Base-by-base conservation (phyloP, 352 stramenopile species). In the Sclerospora graminicola region DNA sequence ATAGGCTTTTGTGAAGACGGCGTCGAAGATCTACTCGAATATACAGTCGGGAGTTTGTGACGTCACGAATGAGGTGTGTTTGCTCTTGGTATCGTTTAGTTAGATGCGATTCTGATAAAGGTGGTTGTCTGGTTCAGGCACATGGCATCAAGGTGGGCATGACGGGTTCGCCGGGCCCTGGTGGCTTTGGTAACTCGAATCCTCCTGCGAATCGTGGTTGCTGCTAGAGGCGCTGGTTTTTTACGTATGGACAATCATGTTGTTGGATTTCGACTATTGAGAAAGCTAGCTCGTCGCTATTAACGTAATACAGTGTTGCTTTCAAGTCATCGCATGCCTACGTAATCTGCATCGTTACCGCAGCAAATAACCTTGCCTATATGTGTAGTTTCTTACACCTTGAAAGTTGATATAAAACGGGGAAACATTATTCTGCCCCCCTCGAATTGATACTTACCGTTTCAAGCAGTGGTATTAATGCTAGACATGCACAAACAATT, bases 1-100 rank as follows among this genome's bases (percentile, higher is more conserved):
- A 6, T 47, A 94, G 78, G 93, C 93, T 5, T 98, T 98, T 48
- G 91, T 97, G 28, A 95, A 96, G 63, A 97, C 90, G 15, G 91
- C 91, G 30, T 87, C 91, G 18, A 97, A 97, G 71, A 97, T 98
- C 57, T 96, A 98, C 63, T 75, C 86, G 27, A 97, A 97, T 63
- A 97, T 98, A 51, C 84, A 96, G 54, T 92, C 72, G 9, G 92
- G 92, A 31, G 74, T 97, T 5, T 97, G 92, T 45, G 92, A 98
- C 57, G 85, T 96, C 32, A 95, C 82, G 23, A 97, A 97, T 61
- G 90, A 97, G 77, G 88, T 87, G 41, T 9, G 53, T 21, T 23
- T 14, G 8, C 20, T 35, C 30, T 35, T 35, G 9, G 10, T n/a
- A 20, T 35, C 16, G 30, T 15, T 18, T 8, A 8, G 7, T 9